These are phyloP conservation scores for Fomitopsis pulvina DNA, from an alignment of 768 basidiomycete species.

Conservation along the genomic window DNA sequence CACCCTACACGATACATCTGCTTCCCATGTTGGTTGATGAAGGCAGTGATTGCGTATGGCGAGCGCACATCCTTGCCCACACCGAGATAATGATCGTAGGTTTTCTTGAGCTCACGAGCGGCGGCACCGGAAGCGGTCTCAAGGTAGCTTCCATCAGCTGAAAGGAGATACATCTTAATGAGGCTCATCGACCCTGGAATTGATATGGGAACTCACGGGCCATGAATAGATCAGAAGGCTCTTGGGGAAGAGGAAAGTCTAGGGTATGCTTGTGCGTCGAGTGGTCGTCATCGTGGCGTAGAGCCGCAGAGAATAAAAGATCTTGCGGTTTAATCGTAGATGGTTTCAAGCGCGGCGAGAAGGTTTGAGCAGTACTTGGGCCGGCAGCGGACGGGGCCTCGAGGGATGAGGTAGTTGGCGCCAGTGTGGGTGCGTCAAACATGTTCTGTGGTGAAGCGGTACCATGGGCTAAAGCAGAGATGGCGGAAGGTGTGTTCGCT, in stretches of 20 bases:
- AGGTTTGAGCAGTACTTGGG: not conserved
- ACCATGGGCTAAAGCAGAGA: not conserved
- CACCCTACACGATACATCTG: constrained; percentile 75
- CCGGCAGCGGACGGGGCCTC: not conserved
- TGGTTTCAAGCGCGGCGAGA: not conserved
- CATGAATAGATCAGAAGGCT: constrained; percentile 21
- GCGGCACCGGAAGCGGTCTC: constrained; percentile 75
- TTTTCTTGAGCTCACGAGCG: constrained; percentile 70
- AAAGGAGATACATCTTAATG: not conserved
- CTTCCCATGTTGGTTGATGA: constrained; percentile 76
- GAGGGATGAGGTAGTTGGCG: not conserved
- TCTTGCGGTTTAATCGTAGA: not conserved
- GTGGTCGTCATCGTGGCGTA: not conserved
- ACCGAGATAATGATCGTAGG: constrained; percentile 63
- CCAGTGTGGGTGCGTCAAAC: not conserved
- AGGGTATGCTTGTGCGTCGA: not conserved
- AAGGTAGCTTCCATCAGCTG: constrained; percentile 70
- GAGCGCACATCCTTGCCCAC: constrained; percentile 64
- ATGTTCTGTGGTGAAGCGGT: not conserved
- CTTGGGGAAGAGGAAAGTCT: not conserved
- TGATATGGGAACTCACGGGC: constrained; percentile 20
- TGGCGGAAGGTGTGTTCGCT: not conserved
- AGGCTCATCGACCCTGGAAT: not conserved
- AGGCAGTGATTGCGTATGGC: constrained; percentile 77
- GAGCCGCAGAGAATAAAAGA: not conserved